Evolutionary conservation across 2,329 filamentous ascomycete species (phyloP).

Genomic region (Ceratocystis diversiconidia): DNA sequence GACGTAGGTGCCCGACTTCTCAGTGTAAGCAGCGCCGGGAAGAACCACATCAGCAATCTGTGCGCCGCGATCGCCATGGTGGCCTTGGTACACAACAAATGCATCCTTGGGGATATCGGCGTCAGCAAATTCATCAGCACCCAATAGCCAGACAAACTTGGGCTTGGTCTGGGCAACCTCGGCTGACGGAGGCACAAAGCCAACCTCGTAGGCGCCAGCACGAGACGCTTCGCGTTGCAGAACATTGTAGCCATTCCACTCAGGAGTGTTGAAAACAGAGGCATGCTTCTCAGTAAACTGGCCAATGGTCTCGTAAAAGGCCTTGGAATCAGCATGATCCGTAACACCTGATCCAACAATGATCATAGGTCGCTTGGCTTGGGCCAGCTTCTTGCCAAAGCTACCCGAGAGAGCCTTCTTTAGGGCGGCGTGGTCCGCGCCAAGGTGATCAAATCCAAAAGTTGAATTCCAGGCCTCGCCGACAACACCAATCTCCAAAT

Average conservation of each 20-base stretch:
- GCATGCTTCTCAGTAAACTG: slow-evolving; percentile 88
- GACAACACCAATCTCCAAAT: slow-evolving; percentile 82
- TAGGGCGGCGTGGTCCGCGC: slow-evolving; percentile 60
- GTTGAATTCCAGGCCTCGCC: slow-evolving; percentile 87
- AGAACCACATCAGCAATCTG: slow-evolving; percentile 88
- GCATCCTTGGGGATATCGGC: slow-evolving; percentile 87
- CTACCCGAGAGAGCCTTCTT: slow-evolving; percentile 73
- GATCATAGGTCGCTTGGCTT: slow-evolving; percentile 89
- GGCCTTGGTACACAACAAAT: slow-evolving; percentile 94
- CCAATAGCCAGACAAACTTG: slow-evolving; percentile 94
- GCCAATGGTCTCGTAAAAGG: slow-evolving; percentile 83
- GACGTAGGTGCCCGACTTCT: slow-evolving; percentile 90
- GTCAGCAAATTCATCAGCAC: slow-evolving; percentile 78
- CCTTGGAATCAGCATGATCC: slow-evolving; percentile 81
- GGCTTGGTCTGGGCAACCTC: slow-evolving; percentile 71
- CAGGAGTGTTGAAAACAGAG: slow-evolving; percentile 68
- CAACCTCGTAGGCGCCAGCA: slow-evolving; percentile 86
- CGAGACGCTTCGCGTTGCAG: slow-evolving; percentile 87
- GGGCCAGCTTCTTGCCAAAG: slow-evolving; percentile 84
- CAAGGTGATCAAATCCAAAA: slow-evolving; percentile 88
- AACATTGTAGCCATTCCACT: slow-evolving; percentile 97
- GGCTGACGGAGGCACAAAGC: slow-evolving; percentile 75
- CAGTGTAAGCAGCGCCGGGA: slow-evolving; percentile 88
- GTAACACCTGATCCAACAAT: slow-evolving; percentile 84
- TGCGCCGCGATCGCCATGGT: slow-evolving; percentile 89